Percentiles rank a stretch among this genome's conserved stretches.
Evolutionary conservation across 1,139 yeast species (phyloP).

Genomic region (Kurtzmaniella quercitrusa): DNA sequence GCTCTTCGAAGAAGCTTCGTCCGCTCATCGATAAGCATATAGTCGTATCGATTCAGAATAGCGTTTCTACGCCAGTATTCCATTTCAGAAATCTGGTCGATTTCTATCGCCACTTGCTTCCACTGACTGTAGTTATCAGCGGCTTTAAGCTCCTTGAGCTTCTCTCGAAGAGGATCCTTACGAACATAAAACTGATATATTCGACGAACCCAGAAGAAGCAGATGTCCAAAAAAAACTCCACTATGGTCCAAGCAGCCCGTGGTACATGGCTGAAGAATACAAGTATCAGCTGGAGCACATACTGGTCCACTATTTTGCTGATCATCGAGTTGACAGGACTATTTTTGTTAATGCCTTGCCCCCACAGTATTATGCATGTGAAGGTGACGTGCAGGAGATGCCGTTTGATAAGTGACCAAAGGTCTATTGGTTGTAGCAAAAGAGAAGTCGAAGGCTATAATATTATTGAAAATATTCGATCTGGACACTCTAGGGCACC

Average conservation of each 20-base stretch:
- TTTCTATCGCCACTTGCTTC: conserved; percentile 53
- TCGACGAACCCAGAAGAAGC: conserved; percentile 53
- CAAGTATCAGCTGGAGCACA: conserved; percentile 21
- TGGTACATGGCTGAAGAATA: conserved; percentile 49
- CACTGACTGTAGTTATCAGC: conserved; percentile 56
- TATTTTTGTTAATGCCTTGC: neutral
- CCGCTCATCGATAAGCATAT: conserved; percentile 72
- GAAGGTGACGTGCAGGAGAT: neutral
- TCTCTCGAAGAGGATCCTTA: conserved; percentile 38
- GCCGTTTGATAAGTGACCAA: neutral
- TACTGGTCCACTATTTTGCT: conserved; percentile 6
- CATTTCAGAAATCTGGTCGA: conserved; percentile 65
- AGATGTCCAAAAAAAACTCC: conserved; percentile 57
- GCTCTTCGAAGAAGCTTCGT: conserved; percentile 61
- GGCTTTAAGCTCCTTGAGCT: conserved; percentile 34
- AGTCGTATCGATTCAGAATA: conserved; percentile 78
- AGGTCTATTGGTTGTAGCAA: neutral
- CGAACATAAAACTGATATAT: conserved; percentile 34
- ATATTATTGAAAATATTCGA: too few relatives aligned
- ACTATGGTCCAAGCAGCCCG: conserved; percentile 56
- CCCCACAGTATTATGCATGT: neutral
- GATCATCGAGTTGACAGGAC: neutral
- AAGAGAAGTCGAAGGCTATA: too few relatives aligned
- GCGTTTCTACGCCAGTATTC: conserved; percentile 86
- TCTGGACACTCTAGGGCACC: too few relatives aligned